Evolutionary conservation across 2,329 filamentous ascomycete species (phyloP).

Genomic region (Tolypocladium nubicola): DNA sequence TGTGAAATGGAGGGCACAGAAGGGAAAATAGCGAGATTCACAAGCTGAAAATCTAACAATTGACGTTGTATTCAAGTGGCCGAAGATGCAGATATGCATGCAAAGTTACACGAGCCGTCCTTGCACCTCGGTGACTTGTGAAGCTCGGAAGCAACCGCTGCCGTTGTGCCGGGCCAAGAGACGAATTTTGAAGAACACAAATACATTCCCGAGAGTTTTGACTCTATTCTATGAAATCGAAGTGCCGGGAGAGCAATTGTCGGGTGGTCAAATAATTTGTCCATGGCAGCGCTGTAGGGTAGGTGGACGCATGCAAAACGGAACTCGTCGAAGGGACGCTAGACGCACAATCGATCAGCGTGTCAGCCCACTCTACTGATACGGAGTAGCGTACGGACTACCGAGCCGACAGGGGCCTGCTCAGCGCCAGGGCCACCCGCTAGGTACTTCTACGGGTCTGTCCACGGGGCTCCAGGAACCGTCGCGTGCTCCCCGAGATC

Average conservation of each 20-base stretch:
- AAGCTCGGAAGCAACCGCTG: neutral
- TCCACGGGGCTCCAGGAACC: neutral
- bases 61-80: neutral
- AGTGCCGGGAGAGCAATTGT: neutral
- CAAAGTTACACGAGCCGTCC: neutral
- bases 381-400: too few relatives aligned
- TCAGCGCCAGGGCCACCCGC: neutral
- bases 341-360: neutral
- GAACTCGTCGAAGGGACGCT: neutral
- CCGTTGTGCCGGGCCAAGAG: neutral
- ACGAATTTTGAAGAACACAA: too few relatives aligned
- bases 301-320: neutral
- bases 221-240: neutral
- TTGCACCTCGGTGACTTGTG: neutral
- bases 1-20: neutral
- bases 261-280: neutral
- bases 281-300: neutral
- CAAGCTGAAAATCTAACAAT: neutral
- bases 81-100: neutral
- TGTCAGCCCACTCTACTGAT: neutral
- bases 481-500: slow-evolving; percentile 7
- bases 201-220: neutral
- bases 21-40: neutral
- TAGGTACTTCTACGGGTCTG: neutral
- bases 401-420: neutral